Conservation (phyloP, 2,329 filamentous ascomycete species). For the Scedosporium minutisporum region DNA sequence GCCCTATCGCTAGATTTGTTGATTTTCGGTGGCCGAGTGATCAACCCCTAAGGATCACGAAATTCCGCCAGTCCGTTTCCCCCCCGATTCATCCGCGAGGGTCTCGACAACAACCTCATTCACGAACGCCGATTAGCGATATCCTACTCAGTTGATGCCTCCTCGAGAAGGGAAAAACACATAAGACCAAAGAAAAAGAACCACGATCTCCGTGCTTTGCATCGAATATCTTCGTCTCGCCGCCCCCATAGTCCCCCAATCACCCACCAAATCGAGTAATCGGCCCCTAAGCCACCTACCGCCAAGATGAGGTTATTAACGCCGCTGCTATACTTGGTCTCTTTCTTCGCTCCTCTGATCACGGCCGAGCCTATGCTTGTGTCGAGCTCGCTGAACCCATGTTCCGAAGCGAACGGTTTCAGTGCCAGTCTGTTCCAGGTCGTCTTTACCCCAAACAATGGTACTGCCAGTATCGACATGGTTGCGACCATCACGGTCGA, state of each 20-base stretch:
- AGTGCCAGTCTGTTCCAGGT: conserved; percentile 85
- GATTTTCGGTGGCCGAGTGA: too few relatives aligned
- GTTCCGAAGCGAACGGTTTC: conserved; percentile 76
- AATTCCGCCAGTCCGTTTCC: too few relatives aligned
- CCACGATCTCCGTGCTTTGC: neutral
- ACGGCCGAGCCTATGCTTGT: conserved; percentile 59
- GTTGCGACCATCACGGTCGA: conserved; percentile 73
- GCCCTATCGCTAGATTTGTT: too few relatives aligned
- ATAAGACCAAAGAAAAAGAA: neutral
- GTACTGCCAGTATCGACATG: conserved; percentile 62
- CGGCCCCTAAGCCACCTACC: neutral
- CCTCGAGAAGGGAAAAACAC: neutral
- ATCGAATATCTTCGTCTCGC: neutral
- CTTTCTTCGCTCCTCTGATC: conserved; percentile 32
- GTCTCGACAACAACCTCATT: neutral
- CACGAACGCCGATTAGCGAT: neutral
- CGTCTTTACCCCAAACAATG: conserved; percentile 66
- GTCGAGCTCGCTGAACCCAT: conserved; percentile 76
- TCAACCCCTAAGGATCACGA: too few relatives aligned
- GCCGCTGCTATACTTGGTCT: conserved; percentile 35
- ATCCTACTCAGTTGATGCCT: neutral
- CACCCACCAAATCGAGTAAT: neutral
- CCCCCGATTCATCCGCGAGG: neutral
- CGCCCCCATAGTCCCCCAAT: neutral
- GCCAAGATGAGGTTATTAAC: conserved; percentile 36